Base-by-base conservation (phyloP, 768 basidiomycete genomes). In the Lentinula sp. region DNA sequence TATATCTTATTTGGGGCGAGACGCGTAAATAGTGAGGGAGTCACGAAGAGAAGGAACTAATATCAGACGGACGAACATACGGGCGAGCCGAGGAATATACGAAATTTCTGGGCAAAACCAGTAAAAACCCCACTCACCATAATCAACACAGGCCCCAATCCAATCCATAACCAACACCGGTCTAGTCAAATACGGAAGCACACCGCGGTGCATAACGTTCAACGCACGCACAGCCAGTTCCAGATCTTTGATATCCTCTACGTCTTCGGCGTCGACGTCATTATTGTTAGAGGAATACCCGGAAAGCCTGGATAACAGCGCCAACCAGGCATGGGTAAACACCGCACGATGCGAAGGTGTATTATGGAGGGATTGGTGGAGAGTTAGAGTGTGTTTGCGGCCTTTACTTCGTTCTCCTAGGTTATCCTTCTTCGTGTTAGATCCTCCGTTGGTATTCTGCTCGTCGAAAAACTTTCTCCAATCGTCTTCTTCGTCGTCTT, bases 381-480 rank as follows among this genome's bases (percentile, higher is more conserved):
- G 73, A 2, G 87, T 89, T 69, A 93, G 72, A 57, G 79, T 81
- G 68, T 88, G 82, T 63, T 86, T 67, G 53, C 92, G 79, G 7
- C 77, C 76, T 39, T 74, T 72, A 10, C 74, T 66, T 23, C 69
- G 28, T 28, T 28, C 28, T 28, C 28, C 28, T 28, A 28, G 28
- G 28, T 28, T 28, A 3, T 28, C 28, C 28, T 28, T 28, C 28
- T 28, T 28, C 28, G 28, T 28, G 28, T 28, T 28, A 28, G 28
- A 28, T 28, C 4, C 28, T 28, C 28, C 3, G 3, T 28, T 28
- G 28, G 28, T 60, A 0, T 79, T 70, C 57, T 83, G 80, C 16
- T 91, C 85, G 43, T 94, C 90, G 64, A 93, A 94, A 72, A 90
- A 94, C 67, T 83, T 89, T 32, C 87, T 81, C 92, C 92, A 95